Evolutionary conservation across 192 early-diverging fungal genomes (phyloP).

Genomic region (Ramicandelaber brevisporus): DNA sequence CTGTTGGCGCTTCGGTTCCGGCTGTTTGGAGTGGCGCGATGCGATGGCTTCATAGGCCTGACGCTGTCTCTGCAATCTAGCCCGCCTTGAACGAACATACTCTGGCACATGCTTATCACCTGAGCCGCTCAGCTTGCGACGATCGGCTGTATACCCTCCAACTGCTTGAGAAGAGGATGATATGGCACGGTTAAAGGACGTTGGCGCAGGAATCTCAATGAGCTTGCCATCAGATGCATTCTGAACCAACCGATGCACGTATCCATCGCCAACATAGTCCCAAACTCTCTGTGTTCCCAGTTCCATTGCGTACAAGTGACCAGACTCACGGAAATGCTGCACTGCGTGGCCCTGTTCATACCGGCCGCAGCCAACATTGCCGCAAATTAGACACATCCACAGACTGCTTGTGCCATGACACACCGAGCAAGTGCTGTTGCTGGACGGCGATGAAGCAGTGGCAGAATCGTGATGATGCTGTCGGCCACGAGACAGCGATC

Average conservation of each 20-base stretch:
- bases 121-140: background rate
- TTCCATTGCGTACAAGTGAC: constrained; percentile 77
- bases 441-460: too few species aligned
- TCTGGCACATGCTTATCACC: background rate
- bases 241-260: constrained; percentile 86
- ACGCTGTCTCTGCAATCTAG: background rate
- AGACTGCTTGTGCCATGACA: constrained; percentile 56
- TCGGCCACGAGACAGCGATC: background rate
- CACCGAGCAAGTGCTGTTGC: constrained; percentile 31
- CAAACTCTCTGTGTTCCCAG: constrained; percentile 90
- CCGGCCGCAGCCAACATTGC: constrained; percentile 83
- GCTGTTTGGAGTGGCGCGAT: background rate
- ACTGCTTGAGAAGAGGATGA: too few species aligned
- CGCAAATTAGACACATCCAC: constrained; percentile 96
- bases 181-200: background rate
- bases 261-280: constrained; percentile 94
- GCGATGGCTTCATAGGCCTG: background rate
- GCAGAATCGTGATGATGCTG: background rate
- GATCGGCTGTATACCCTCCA: background rate
- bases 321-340: constrained; percentile 55
- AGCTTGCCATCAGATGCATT: constrained; percentile 78
- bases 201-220: constrained; percentile 33
- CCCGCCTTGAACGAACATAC: background rate
- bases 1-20: constrained; percentile 3
- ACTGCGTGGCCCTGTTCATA: constrained; percentile 79